Evolutionary conservation across 2,329 filamentous ascomycete genomes (phyloP), one percentile per base, ranked within the genome.

Genomic region (Emergomyces pasteurianus): DNA sequence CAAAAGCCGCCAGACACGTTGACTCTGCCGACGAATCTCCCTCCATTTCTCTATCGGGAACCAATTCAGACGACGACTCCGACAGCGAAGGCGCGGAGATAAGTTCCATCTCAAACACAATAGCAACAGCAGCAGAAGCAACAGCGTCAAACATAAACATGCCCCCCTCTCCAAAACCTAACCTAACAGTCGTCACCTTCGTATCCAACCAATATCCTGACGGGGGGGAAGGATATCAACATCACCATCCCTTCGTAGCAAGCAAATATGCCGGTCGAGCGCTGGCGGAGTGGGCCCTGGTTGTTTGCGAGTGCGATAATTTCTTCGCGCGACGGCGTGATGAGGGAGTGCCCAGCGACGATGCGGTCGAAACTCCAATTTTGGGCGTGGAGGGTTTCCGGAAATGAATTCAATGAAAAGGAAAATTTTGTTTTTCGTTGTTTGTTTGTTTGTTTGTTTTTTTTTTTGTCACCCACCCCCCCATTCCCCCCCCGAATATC

Each of bases 211-310:
- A 67, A 28, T 55, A 64, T 8, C 64, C 65, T 23, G 55, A 64
- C 23, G 68, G 67, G 54, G 67, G 67, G 54, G 67, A 69, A 34
- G 26, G 9, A 34, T 34, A 64, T 64, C 31, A 68, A 68, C 36
- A 54, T 38, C 67, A 74, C 34, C 67, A 74, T 34, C 67, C 71
- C 34, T 60, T 74, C n/a, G 70, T 70, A 49, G 68, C 72, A 38
- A 82, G 81, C 63, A 80, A 80, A 62, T 86, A 86, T 68, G 79
- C 79, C n/a, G 84, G 84, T 18, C 78, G 84, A 46, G 83, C 84
- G 12, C 76, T 87, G 43, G 83, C 83, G 1, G 84, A 87, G 70
- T 87, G 84, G 84, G 79, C 79, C 2, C 77, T 83, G 57, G 78
- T 86, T 36, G 79, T 85, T 9, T 78, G 79, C 28, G 84, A 87